Base-by-base conservation (phyloP, 1,139 yeast species). In the Suhomyces ambrosiae region DNA sequence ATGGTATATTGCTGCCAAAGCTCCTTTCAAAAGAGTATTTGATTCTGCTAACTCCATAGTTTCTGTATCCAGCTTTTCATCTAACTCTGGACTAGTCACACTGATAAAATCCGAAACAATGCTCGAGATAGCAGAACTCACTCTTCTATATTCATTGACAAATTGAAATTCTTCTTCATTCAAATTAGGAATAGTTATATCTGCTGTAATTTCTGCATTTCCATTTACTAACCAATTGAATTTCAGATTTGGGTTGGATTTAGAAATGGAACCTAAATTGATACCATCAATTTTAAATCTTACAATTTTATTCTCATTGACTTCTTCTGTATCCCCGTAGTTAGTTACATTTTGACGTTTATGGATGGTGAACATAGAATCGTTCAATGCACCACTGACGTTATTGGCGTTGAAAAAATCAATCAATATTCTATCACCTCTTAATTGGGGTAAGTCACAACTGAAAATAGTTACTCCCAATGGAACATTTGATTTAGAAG, bases 171-270 rank as follows among this genome's bases (percentile, higher is more conserved):
- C 59, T 4, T 47, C 43, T 18, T 53, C 55, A 19, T 49, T 68
- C 25, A 44, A 26, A 17, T 62, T 63, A 1, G 92, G 90, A 30
- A 84, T 65, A 69, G 81, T 79, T 16, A 85, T 76, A 60, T 85
- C 92, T 2, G 87, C 86, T 11, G 74, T 64, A 2, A 85, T 63
- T 45, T 84, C 89, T 1, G 85, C 82, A 47, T 78, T 79, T 2
- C 92, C 90, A 37, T 78, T 79, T 14, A 74, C 71, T 9, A 84
- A 61, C 92, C 92, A 84, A 52, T 81, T 82, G 53, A 84, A 79
- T 49, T 76, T 75, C 50, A 73, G 68, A 29, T 50, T 50, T 3
- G 68, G 60, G 40, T 64, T 61, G 16, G 53, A 52, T 45, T 47
- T 69, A 56, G 57, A 68, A 40, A 57, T 65, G 47, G 46, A 71